A percentile compares a stretch with the other conserved stretches of the same genome.
These are phyloP conservation scores for Ilyonectria mors-panacis DNA, from an alignment of 2,329 filamentous ascomycete genomes.

Conservation along the genomic window DNA sequence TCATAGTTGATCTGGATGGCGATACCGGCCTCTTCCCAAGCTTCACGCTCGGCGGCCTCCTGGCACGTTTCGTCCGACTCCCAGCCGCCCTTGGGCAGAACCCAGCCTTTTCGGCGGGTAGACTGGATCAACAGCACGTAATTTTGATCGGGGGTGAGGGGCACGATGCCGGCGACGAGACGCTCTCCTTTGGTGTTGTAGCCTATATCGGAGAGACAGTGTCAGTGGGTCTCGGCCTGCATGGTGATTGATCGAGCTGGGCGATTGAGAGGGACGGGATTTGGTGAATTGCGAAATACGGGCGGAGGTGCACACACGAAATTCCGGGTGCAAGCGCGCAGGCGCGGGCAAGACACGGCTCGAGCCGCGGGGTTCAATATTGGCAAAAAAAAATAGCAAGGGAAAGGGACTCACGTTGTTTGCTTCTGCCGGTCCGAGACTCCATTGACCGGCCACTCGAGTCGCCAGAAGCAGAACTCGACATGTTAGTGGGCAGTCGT, in stretches of 20 bases:
- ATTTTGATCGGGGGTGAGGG: slow-evolving; percentile 86
- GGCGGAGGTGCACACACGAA: slow-evolving; percentile 10
- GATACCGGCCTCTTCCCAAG: slow-evolving; percentile 98
- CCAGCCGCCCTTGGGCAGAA: slow-evolving; percentile 98
- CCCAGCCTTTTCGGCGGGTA: slow-evolving; percentile 91
- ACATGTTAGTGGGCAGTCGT: slow-evolving; percentile 49
- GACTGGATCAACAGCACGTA: slow-evolving; percentile 96
- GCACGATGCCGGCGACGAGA: slow-evolving; percentile 94
- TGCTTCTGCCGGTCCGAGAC: slow-evolving; percentile 82
- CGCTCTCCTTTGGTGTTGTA: slow-evolving; percentile 94
- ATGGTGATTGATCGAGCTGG: slow-evolving; percentile 18
- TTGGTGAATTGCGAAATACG: slow-evolving; percentile 32
- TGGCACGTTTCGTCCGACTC: slow-evolving; percentile 92
- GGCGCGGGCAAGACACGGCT: slow-evolving; percentile 21
- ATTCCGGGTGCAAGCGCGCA: slow-evolving; percentile 3
- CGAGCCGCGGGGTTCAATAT: slow-evolving; percentile 17
- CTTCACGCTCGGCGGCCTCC: slow-evolving; percentile 89
- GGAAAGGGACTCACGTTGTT: slow-evolving; percentile 78
- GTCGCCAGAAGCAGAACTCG: slow-evolving; percentile 54
- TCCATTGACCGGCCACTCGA: slow-evolving; percentile 72
- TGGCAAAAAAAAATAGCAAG: slow-evolving; percentile 24
- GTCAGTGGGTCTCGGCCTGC: slow-evolving; percentile 36
- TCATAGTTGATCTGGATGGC: slow-evolving; percentile 87
- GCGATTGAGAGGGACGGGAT: neutral
- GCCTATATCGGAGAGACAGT: slow-evolving; percentile 67